Evolutionary conservation across 176 grass and related monocot species (phyloP), one percentile per base, ranked within the genome.

Genomic region (Oryza coarctata): DNA sequence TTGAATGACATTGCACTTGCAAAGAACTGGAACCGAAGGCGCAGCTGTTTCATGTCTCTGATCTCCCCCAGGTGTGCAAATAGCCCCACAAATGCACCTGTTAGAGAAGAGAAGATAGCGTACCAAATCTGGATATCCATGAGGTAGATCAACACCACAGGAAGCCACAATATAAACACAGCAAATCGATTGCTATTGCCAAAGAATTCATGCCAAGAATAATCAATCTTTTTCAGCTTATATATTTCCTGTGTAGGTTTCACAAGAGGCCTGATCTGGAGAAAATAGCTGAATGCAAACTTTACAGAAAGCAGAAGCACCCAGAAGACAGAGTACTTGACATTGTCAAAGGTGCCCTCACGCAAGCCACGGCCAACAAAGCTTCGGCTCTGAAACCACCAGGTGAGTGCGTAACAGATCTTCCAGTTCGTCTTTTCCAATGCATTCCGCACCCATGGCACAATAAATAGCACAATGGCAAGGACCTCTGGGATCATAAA

Each of bases 61-160:
- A 97, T 97, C 86, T 97, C 94, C 22, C 94, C 94, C 68, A 94
- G 72, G 74, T 97, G 92, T 20, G 89, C 88, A 81, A 97, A 97
- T 39, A 97, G 65, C 52, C 94, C 94, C 35, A 97, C 94, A 76
- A 92, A 88, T 28, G 87, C 94, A 26, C 94, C 94, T 5, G 90
- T 75, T 79, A 94, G 43, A 47, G 94, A 88, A 47, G 94, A 97
- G 71, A 97, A 94, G 25, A 97, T 90, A 12, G 94, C 89, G 32
- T 97, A 97, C 94, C 94, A 97, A 43, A 97, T 97, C 85, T 97
- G 94, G 75, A 92, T 94, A 80, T 97, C 94, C 94, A 97, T 97
- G 36, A 97, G 85, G 85, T 97, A 97, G 77, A 97, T 97, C 85
- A 97, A 86, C 63, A 97, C 84, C 45, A 97, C 90, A 14, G 94